Base-by-base conservation (phyloP, 2,329 filamentous ascomycete species). In the Fusarium devonianum region DNA sequence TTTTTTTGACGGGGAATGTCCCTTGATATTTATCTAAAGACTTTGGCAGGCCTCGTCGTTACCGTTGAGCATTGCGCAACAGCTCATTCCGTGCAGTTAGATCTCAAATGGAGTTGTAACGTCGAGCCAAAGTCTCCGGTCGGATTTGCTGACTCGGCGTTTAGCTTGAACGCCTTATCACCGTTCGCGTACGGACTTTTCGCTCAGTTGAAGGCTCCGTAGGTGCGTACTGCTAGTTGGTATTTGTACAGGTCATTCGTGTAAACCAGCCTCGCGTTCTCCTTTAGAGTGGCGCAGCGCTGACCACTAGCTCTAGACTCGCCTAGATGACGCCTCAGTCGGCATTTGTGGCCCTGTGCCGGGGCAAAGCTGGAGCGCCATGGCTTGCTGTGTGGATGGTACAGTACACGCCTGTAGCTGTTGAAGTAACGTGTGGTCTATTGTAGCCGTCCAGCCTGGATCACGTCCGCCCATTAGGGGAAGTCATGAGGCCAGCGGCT, bases 121-220 rank as follows among this genome's bases (percentile, higher is more conserved):
- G 35, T 37, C 32, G n/a, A 25, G 42, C 34, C 12, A 32, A n/a
- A 25, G 21, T 25, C 30, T 37, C 14, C 50, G 33, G 56, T 50
- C 53, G 56, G 59, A 13, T 49, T 30, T 33, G 17, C 35, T 49
- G 59, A 53, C 17, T 19, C 8, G 38, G 32, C 41, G 41, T 56
- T 53, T 46, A 57, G 48, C 53, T 45, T 14, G 40, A 34, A 28
- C 46, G 56, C 38, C 40, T 43, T 37, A 9, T 39, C 17, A 13
- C 29, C 16, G 18, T 11, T 19, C 6, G 10, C 11, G n/a, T 16
- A 10, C 19, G 26, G 25, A 16, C 14, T 11, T 39, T 16, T 30
- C 4, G 17, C 13, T 13, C 5, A 21, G 23, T 30, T 8, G 7
- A 9, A 10, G 8, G n/a, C 16, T 18, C 29, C 29, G 29, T 18